A percentile compares a stretch with the other conserved stretches of the same genome.
Conservation (phyloP, 495 filamentous ascomycete species). For the Endocarpon pusillum region DNA sequence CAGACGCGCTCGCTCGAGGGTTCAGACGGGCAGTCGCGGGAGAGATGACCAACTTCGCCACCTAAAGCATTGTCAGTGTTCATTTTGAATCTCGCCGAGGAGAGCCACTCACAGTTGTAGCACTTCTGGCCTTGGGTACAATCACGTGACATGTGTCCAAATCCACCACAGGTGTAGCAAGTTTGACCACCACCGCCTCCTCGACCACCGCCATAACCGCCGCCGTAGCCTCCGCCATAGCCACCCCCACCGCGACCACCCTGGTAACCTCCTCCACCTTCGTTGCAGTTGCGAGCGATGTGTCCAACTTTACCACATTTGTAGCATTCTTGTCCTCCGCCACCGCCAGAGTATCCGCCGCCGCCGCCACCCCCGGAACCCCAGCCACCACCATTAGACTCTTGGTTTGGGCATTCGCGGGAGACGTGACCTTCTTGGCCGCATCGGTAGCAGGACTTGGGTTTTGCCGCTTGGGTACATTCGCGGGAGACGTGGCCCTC, state of each 20-base stretch:
- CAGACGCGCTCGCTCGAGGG: constrained; percentile 80
- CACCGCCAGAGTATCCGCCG: constrained; percentile 21
- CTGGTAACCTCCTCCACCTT: constrained; percentile 32
- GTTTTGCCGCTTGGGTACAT: constrained; percentile 75
- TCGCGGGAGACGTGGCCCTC: constrained; percentile 93
- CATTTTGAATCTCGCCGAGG: neutral
- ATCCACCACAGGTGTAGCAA: constrained; percentile 93
- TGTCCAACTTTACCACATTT: constrained; percentile 96
- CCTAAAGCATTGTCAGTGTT: constrained; percentile 20
- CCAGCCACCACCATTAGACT: constrained; percentile 31
- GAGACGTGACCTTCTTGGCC: constrained; percentile 77
- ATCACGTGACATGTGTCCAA: constrained; percentile 92
- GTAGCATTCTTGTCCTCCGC: constrained; percentile 72
- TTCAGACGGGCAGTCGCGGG: constrained; percentile 87
- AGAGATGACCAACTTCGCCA: constrained; percentile 85
- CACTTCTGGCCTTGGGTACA: constrained; percentile 98
- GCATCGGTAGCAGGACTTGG: constrained; percentile 95
- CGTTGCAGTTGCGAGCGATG: constrained; percentile 89
- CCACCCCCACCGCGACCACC: constrained; percentile 24
- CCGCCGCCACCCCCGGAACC: constrained; percentile 25
- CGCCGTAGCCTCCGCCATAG: constrained; percentile 29
- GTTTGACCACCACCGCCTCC: constrained; percentile 48
- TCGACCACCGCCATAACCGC: constrained; percentile 32
- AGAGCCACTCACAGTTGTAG: constrained; percentile 69
- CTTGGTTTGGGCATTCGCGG: constrained; percentile 64